Evolutionary conservation across 2,329 filamentous ascomycete species (phyloP).

Genomic region (Celoporthe dispersa): DNA sequence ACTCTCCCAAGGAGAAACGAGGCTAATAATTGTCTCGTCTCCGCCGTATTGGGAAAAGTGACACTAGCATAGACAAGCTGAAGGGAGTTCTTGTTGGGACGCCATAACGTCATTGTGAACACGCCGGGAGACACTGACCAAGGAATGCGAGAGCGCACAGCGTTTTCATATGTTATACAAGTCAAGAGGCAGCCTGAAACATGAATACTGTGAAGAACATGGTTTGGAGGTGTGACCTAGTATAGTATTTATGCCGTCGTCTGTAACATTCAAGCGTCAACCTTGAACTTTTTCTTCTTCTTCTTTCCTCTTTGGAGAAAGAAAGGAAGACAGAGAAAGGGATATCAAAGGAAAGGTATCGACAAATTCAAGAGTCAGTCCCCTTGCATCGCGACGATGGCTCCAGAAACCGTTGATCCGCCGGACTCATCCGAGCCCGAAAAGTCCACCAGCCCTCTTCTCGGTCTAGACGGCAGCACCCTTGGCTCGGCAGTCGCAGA

Average conservation of each 20-base stretch:
- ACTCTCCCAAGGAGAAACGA: background rate
- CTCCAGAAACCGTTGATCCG: background rate
- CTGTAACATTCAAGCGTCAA: background rate
- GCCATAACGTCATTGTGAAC: constrained; percentile 7
- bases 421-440: background rate
- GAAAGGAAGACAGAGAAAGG: background rate
- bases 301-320: no score
- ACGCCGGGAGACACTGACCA: background rate
- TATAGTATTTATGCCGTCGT: background rate
- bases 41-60: background rate
- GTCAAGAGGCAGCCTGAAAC: background rate
- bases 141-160: background rate
- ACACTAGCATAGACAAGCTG: constrained; percentile 1
- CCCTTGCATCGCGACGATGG: background rate
- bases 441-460: constrained; percentile 25
- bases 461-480: constrained; percentile 29
- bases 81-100: background rate
- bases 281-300: no score
- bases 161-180: background rate
- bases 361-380: background rate
- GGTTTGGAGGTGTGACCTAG: no score
- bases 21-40: background rate
- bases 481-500: constrained; percentile 36
- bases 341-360: no score
- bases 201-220: no score